Evolutionary conservation across 2,329 filamentous ascomycete genomes (phyloP).

Genomic region (Colletotrichum incanum): DNA sequence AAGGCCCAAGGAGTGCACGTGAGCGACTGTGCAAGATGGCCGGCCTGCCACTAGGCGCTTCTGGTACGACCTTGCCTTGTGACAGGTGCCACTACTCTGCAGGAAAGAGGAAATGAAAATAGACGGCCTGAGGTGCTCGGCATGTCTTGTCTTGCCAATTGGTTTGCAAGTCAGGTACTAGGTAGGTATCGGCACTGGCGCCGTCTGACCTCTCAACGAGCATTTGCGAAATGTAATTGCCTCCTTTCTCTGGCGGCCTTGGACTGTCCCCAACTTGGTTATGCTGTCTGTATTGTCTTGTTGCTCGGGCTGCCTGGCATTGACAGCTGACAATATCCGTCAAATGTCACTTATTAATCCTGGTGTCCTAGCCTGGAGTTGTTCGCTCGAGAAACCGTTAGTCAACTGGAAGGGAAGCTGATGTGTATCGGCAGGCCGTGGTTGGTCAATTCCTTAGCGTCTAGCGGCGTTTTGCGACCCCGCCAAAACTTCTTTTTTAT

Average conservation of each 20-base stretch:
- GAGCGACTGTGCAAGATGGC: neutral
- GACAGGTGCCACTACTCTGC: neutral
- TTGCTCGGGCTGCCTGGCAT: neutral
- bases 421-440: constrained; percentile 49
- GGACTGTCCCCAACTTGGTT: neutral
- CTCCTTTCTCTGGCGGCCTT: neutral
- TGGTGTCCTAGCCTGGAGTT: neutral
- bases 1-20: neutral
- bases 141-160: neutral
- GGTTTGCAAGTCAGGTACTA: constrained; percentile 8
- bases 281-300: neutral
- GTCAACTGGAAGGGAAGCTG: constrained; percentile 37
- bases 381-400: constrained; percentile 21
- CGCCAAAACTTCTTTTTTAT: constrained; percentile 23
- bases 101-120: neutral
- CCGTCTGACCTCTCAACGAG: neutral
- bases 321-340: neutral
- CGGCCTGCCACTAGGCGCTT: constrained; percentile 17
- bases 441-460: constrained; percentile 52
- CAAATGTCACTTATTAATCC: neutral
- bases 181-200: neutral
- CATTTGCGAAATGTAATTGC: neutral
- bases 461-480: constrained; percentile 37
- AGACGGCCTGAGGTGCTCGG: constrained; percentile 8
- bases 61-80: constrained; percentile 19